phyloP scores from a whole-genome alignment of 148 eudicot species.

The Oxyria digyna region DNA sequence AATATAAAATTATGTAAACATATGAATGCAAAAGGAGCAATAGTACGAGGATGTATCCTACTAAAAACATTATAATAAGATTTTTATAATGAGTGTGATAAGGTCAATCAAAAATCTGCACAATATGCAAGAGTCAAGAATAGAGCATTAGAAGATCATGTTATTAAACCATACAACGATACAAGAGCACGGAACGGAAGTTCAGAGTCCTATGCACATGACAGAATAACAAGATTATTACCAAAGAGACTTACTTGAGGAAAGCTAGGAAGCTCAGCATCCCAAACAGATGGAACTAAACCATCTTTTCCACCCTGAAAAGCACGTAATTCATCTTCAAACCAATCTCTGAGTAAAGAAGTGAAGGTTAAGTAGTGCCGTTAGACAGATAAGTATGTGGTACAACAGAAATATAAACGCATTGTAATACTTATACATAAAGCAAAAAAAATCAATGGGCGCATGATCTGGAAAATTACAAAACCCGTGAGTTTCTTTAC shows the following conservation, averaged over 20 bases:
- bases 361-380: constrained; percentile 4
- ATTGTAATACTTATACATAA: background rate
- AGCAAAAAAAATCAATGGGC: background rate
- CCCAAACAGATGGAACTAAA: constrained; percentile 92
- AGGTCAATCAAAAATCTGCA: background rate
- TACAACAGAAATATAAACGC: background rate
- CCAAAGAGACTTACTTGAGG: constrained; percentile 56
- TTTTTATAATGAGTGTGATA: background rate
- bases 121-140: background rate
- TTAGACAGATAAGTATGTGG: constrained; percentile 5
- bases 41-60: background rate
- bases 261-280: constrained; percentile 72
- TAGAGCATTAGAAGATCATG: background rate
- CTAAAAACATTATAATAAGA: background rate
- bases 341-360: constrained; percentile 70
- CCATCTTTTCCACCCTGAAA: constrained; percentile 99
- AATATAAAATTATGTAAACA: background rate
- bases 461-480: background rate
- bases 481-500: background rate
- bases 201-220: background rate
- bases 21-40: background rate
- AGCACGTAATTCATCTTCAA: constrained; percentile 97
- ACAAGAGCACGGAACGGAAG: background rate
- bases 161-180: background rate
- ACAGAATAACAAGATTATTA: constrained; percentile 1